Conservation (phyloP, 345 rosid species). For the Punica granatum region DNA sequence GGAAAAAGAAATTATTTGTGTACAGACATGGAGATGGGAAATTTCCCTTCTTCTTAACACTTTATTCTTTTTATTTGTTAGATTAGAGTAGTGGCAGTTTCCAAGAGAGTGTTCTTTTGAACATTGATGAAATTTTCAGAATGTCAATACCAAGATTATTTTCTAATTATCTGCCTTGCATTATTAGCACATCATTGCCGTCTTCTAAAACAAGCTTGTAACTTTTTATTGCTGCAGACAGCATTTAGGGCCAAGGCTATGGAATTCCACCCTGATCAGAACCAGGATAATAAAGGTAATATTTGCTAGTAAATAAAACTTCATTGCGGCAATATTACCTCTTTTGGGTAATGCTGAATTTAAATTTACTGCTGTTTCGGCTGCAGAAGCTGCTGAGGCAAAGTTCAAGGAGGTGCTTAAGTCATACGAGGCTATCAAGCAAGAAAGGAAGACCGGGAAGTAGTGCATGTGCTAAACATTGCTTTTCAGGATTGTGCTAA, state of each 20-base stretch:
- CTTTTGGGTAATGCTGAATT: not conserved
- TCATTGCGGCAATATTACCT: not conserved
- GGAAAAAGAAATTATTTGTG: not conserved
- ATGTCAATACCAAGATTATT: not conserved
- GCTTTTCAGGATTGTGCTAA: not conserved
- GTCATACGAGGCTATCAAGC: slow-evolving; percentile 85
- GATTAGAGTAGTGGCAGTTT: not conserved
- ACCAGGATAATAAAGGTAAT: slow-evolving; percentile 80
- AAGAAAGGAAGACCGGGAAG: slow-evolving; percentile 49
- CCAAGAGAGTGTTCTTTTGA: not conserved
- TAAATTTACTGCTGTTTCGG: not conserved
- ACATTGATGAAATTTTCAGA: not conserved
- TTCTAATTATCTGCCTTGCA: not conserved
- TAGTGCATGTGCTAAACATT: slow-evolving; percentile 8
- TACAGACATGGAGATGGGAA: not conserved
- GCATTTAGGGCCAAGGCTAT: slow-evolving; percentile 85
- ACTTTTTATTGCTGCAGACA: slow-evolving; percentile 38
- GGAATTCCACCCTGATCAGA: slow-evolving; percentile 96
- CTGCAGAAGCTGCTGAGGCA: slow-evolving; percentile 78
- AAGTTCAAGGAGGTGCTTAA: slow-evolving; percentile 87
- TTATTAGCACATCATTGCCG: not conserved
- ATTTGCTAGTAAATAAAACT: not conserved
- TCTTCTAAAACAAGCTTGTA: not conserved
- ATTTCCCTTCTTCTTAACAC: too few relatives aligned
- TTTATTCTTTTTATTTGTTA: not conserved